phyloP scores from a whole-genome alignment of 164 flowering plant genomes.

The Sedum album region DNA sequence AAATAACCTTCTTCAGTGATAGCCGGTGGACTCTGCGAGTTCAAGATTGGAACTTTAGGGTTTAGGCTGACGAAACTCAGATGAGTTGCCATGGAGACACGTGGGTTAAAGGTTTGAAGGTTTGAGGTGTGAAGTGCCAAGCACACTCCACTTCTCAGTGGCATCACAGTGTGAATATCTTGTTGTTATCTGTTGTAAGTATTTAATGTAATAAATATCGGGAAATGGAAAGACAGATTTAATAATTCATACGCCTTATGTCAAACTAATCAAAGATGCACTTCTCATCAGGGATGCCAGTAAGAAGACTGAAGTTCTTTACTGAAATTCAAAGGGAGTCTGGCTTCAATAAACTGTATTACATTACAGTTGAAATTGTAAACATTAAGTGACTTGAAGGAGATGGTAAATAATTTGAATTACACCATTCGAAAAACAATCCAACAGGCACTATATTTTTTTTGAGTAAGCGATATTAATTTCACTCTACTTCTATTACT shows the following conservation, averaged over 20 bases:
- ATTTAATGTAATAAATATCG: no score
- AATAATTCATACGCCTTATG: no score
- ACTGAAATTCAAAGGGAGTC: no score
- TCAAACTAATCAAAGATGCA: no score
- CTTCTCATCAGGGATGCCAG: no score
- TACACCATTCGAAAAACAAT: not conserved
- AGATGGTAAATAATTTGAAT: not conserved
- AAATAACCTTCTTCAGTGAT: not conserved
- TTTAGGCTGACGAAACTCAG: not conserved
- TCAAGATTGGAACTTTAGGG: not conserved
- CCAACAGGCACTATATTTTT: not conserved
- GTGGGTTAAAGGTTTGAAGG: not conserved
- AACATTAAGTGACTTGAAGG: not conserved
- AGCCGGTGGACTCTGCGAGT: not conserved
- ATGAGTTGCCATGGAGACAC: not conserved
- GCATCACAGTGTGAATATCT: no score
- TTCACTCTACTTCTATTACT: slow-evolving; percentile 23
- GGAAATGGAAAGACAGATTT: no score
- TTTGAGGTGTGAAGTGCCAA: not conserved
- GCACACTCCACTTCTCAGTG: not conserved
- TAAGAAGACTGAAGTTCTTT: no score
- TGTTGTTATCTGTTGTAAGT: no score
- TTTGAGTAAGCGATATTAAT: no score
- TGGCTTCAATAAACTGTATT: no score
- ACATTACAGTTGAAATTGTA: no score